Evolutionary conservation across 106 monocot species (phyloP).

Genomic region (Alisma plantagoaquatica): DNA sequence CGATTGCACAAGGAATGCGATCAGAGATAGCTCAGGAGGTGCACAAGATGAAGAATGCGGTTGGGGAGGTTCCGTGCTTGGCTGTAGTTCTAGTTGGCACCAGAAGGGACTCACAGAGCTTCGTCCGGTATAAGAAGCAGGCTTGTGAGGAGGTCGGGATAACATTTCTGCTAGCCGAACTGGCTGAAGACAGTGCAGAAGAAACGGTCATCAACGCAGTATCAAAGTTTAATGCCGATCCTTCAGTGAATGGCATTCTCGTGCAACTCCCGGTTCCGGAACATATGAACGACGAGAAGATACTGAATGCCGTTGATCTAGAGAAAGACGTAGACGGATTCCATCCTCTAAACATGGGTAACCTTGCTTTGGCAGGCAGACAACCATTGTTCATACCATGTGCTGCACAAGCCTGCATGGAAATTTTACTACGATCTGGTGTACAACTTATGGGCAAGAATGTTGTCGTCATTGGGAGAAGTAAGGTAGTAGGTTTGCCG

Average conservation of each 20-base stretch:
- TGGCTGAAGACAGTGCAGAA: slow-evolving; percentile 61
- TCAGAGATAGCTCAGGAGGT: slow-evolving; percentile 51
- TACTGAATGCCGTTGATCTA: slow-evolving; percentile 54
- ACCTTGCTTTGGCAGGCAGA: slow-evolving; percentile 74
- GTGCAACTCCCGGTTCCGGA: slow-evolving; percentile 91
- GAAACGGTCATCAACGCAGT: slow-evolving; percentile 53
- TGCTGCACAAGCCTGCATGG: slow-evolving; percentile 85
- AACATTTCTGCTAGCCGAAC: slow-evolving; percentile 39
- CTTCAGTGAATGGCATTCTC: slow-evolving; percentile 90
- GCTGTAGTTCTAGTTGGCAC: slow-evolving; percentile 80
- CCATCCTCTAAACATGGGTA: slow-evolving; percentile 91
- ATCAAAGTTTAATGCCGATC: slow-evolving; percentile 56
- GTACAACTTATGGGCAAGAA: slow-evolving; percentile 68
- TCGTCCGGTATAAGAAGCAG: slow-evolving; percentile 61
- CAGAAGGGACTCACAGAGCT: slow-evolving; percentile 71
- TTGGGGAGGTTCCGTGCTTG: slow-evolving; percentile 60
- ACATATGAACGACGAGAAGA: slow-evolving; percentile 83
- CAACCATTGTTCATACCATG: slow-evolving; percentile 84
- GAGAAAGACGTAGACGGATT: slow-evolving; percentile 98
- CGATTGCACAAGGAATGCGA: slow-evolving; percentile 66
- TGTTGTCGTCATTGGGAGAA: slow-evolving; percentile 69
- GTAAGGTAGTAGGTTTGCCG: slow-evolving; percentile 86
- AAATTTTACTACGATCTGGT: slow-evolving; percentile 49
- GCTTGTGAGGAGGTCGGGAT: slow-evolving; percentile 89
- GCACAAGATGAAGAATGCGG: slow-evolving; percentile 34